phyloP scores from a whole-genome alignment of 192 early-diverging fungal genomes.

The Rhizophagus prolifer region DNA sequence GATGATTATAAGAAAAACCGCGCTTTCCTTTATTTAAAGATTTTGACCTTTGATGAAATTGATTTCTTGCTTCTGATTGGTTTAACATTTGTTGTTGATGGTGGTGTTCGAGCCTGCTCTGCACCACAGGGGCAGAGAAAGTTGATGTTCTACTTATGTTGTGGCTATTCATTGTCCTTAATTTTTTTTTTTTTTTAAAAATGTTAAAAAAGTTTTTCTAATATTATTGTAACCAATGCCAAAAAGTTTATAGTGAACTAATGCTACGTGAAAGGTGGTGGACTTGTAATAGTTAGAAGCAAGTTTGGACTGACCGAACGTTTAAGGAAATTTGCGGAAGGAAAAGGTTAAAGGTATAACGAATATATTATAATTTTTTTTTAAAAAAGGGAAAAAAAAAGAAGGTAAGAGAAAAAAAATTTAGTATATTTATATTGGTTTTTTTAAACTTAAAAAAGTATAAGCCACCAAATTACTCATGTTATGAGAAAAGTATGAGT shows the following conservation, averaged over 20 bases:
- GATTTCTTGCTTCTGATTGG: neutral
- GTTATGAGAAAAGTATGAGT: no score
- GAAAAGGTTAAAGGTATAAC: no score
- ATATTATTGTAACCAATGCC: neutral
- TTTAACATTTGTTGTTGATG: constrained; percentile 21
- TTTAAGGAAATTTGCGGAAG: neutral
- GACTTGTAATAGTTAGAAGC: neutral
- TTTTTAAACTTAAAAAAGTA: no score
- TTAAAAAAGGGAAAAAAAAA: no score
- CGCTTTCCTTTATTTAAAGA: constrained; percentile 15
- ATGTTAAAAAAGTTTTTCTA: neutral
- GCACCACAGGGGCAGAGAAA: constrained; percentile 30
- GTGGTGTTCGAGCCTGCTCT: constrained; percentile 35
- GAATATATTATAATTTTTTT: no score
- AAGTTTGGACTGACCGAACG: neutral
- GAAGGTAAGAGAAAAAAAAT: no score
- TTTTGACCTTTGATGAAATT: constrained; percentile 14
- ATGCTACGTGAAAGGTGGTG: neutral
- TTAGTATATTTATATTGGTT: no score
- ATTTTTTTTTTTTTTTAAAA: constrained; percentile 9
- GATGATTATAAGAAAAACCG: neutral
- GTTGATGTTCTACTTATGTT: neutral
- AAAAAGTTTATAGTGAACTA: neutral
- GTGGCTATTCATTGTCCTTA: constrained; percentile 14
- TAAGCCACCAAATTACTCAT: no score